Evolutionary conservation across 495 filamentous ascomycete species (phyloP), one percentile per base, ranked within the genome.

Genomic region (Tuber borchii): DNA sequence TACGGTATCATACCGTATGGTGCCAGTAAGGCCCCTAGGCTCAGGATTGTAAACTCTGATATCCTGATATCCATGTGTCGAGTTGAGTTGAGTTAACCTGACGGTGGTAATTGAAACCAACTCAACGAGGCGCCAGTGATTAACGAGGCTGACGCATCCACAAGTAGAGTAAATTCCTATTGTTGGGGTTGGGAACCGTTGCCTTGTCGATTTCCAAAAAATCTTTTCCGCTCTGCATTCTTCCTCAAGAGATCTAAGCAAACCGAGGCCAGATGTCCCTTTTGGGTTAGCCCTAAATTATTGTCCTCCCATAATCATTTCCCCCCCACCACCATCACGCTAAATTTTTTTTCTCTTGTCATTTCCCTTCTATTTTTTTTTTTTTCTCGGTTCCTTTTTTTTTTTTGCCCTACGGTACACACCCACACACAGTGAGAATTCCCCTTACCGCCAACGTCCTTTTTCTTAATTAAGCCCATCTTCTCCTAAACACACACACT

Each of bases 341-440:
- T 34, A 74, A 77, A 74, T 72, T 80, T 80, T 75, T 43, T 45
- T 69, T 37, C 46, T 74, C 86, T 84, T 83, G 6, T 82, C 74
- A 80, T 82, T 83, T 82, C 84, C 84, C 43, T 77, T 82, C 9
- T n/a, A n/a, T 26, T 73, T 80, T 80, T 74, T 44, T 56, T 70
- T 68, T 69, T 86, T 84, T 83, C 26, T 82, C 74, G 79, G 81
- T 83, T 82, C 84, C 83, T 39, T 80, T 83, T 65, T 12, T 26
- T 31, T 26, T 34, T 16, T 17, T 31, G 39, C 39, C 39, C 26
- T 79, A 81, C n/a, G n/a, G n/a, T n/a, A n/a, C 83, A 82, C 84
- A 84, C 56, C 14, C 82, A 77, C 70, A 56, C 45, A 79, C 73
- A 79, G 72, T 79, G 78, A 76, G 74, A 71, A 71, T 73, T 71